Evolutionary conservation across 129 eudicot species (phyloP), one percentile per base, ranked within the genome.

Genomic region (Centella asiatica): DNA sequence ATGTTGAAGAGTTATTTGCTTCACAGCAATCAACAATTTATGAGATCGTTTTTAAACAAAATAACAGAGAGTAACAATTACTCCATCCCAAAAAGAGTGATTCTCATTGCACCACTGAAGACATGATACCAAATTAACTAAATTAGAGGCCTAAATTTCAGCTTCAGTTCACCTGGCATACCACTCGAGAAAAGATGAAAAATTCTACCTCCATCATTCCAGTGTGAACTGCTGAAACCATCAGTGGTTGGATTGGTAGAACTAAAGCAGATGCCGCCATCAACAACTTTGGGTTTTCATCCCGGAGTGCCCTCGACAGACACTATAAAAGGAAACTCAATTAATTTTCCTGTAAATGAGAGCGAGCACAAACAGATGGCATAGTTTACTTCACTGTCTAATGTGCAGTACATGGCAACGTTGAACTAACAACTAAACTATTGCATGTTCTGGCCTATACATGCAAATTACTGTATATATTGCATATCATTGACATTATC

Each of bases 141-240:
- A 46, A 18, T 8, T 46, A 46, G 12, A 46, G 51, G 2, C 2
- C 4, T 5, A 14, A 46, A 54, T 56, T 42, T 36, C 39, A 29
- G 25, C 7, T 23, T 46, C 24, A 46, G n/a, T 46, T 46, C 51
- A 46, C 51, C 8, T 14, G 0, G n/a, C 5, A 17, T 4, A 36
- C 4, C 4, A 11, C 8, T 34, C 4, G 19, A 29, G 6, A 55
- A 42, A 61, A 54, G 26, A 19, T 72, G 52, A 34, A 56, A 44
- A 49, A 23, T 32, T 26, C 23, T 88, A 88, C 97, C 95, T 90
- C 97, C 97, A 90, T 90, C 79, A 90, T 78, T 47, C 97, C 95
- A n/a, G 97, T 90, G 65, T 90, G 97, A 72, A 86, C 94, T 36
- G 75, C 93, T 37, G 95, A 86, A 66, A 90, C 97, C 97, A 90